Conservation (phyloP, 2,329 filamentous ascomycete genomes). For the Pyricularia pennisetigena region DNA sequence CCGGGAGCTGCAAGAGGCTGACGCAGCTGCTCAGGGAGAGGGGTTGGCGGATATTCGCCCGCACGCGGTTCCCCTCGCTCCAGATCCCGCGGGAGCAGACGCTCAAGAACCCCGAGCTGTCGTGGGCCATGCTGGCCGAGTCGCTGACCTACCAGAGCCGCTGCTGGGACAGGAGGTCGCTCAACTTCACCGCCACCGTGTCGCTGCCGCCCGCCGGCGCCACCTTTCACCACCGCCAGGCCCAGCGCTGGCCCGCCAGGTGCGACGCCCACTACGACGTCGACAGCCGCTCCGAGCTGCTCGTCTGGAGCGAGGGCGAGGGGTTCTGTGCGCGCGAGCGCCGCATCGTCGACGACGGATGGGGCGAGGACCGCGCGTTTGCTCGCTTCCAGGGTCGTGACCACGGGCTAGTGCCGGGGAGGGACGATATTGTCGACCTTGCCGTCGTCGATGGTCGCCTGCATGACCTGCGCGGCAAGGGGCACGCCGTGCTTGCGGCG, state of each 20-base stretch:
- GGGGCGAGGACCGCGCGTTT: constrained; percentile 22
- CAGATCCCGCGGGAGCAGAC: constrained; percentile 16
- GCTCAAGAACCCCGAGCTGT: constrained; percentile 7
- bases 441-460: constrained; percentile 26
- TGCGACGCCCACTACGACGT: constrained; percentile 32
- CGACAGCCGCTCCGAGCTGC: constrained; percentile 29
- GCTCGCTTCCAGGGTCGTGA: constrained; percentile 23
- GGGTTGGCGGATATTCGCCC: constrained; percentile 42
- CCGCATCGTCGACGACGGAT: constrained; percentile 11
- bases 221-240: constrained; percentile 3
- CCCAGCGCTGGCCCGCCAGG: constrained; percentile 29
- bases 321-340: constrained; percentile 34
- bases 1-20: constrained; percentile 26
- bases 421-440: constrained; percentile 39
- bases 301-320: constrained; percentile 42
- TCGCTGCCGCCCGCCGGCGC: constrained; percentile 17
- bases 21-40: constrained; percentile 26
- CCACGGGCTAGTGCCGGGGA: constrained; percentile 29
- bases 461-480: constrained; percentile 6
- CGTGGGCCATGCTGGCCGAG: constrained; percentile 30
- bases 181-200: constrained; percentile 26
- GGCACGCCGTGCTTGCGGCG: constrained; percentile 31
- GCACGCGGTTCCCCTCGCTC: constrained; percentile 31
- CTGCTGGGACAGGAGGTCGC: constrained; percentile 39
- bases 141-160: constrained; percentile 39